These are phyloP conservation scores for Narthecium ossifragum DNA, from an alignment of 106 monocot genomes.

Conservation along the genomic window DNA sequence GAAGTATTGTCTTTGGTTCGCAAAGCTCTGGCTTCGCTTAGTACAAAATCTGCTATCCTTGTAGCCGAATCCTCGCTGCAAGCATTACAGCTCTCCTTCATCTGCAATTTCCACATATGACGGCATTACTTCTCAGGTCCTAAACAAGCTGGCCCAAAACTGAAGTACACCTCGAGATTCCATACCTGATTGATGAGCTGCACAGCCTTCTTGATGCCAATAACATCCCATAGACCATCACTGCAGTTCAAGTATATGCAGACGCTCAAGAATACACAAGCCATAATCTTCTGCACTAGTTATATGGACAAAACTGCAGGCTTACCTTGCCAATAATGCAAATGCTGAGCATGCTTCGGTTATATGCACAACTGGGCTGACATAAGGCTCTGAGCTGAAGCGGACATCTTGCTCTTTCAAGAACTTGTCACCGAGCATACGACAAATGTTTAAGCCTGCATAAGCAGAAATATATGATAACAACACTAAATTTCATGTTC, in stretches of 20 bases:
- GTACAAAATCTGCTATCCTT: slow-evolving; percentile 44
- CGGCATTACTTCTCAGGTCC: background rate
- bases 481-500: background rate
- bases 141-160: background rate
- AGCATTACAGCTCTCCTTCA: slow-evolving; percentile 25
- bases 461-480: background rate
- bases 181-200: slow-evolving; percentile 60
- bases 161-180: background rate
- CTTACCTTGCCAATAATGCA: slow-evolving; percentile 80
- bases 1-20: slow-evolving; percentile 88
- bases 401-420: slow-evolving; percentile 84
- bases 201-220: slow-evolving; percentile 57
- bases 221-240: slow-evolving; percentile 97
- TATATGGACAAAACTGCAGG: background rate
- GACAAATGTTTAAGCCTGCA: slow-evolving; percentile 70
- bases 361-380: slow-evolving; percentile 69
- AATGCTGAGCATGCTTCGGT: slow-evolving; percentile 44
- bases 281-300: background rate
- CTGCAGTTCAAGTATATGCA: slow-evolving; percentile 28
- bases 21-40: slow-evolving; percentile 60
- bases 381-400: slow-evolving; percentile 79
- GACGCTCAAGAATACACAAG: background rate
- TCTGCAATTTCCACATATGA: slow-evolving; percentile 21
- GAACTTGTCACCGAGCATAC: slow-evolving; percentile 97
- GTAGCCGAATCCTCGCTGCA: slow-evolving; percentile 28